Evolutionary conservation across 1,284 basidiomycete genomes (phyloP).

Genomic region (Trichosporon inkin): DNA sequence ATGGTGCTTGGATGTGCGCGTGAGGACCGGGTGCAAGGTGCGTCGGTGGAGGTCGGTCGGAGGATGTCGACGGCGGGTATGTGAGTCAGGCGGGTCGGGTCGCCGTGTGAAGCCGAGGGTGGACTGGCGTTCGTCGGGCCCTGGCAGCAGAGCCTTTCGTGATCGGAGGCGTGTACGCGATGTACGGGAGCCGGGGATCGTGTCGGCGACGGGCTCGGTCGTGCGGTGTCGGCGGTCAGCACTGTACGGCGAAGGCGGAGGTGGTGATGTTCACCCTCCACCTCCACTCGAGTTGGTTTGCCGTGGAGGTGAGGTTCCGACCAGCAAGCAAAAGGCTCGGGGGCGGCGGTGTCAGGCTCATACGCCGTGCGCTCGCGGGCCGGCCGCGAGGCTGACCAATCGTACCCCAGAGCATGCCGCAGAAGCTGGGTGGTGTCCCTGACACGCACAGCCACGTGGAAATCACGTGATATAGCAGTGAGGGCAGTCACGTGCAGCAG

Average conservation of each 20-base stretch:
- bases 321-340: conserved; percentile 4
- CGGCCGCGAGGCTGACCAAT: background rate
- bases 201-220: background rate
- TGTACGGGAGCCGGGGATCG: background rate
- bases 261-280: conserved; percentile 8
- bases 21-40: background rate
- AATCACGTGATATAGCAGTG: background rate
- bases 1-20: background rate
- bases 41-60: background rate
- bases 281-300: conserved; percentile 7
- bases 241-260: background rate
- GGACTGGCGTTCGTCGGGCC: background rate
- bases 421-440: background rate
- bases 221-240: background rate
- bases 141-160: background rate
- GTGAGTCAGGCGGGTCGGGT: background rate
- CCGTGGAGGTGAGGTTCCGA: conserved; percentile 8
- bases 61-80: background rate
- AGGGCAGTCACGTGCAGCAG: too few relatives aligned
- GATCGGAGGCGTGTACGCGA: background rate
- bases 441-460: background rate
- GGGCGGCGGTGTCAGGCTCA: background rate
- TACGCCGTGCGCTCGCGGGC: background rate
- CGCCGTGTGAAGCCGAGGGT: background rate
- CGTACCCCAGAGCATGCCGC: background rate